A percentile compares a stretch with the other conserved stretches of the same genome.
Conservation (phyloP, 1,139 yeast genomes). For the Scheffersomyces titani region DNA sequence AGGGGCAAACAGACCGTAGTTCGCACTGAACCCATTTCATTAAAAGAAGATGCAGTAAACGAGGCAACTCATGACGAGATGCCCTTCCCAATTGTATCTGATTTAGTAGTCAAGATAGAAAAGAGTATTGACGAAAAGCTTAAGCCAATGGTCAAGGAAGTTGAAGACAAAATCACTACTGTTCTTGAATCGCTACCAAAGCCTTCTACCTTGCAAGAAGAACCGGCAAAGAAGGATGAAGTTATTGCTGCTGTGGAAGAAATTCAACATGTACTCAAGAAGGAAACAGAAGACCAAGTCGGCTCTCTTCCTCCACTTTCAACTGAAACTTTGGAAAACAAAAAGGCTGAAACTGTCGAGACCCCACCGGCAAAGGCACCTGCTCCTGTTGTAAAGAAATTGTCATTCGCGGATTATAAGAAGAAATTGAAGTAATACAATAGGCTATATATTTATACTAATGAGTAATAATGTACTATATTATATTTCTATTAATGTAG, state of each 20-base stretch:
- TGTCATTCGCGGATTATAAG: conserved; percentile 82
- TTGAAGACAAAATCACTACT: conserved; percentile 1
- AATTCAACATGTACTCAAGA: neutral
- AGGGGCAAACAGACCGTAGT: conserved; percentile 3
- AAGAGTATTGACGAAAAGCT: conserved; percentile 25
- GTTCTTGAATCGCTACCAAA: neutral
- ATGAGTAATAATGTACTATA: neutral
- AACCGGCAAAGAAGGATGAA: neutral
- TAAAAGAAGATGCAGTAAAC: neutral
- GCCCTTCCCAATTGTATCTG: conserved; percentile 23
- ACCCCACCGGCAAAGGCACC: conserved; percentile 10
- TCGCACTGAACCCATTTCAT: neutral
- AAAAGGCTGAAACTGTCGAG: conserved; percentile 11
- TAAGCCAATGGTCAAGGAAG: conserved; percentile 11
- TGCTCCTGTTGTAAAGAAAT: conserved; percentile 51
- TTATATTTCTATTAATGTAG: no score
- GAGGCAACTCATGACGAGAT: conserved; percentile 2
- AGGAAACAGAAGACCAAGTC: neutral
- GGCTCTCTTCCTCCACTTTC: neutral
- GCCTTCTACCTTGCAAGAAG: neutral
- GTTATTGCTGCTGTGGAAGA: neutral
- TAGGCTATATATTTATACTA: neutral
- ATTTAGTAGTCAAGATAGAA: conserved; percentile 25
- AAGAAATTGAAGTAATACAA: conserved; percentile 56
- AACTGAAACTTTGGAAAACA: neutral